Conservation (phyloP, 2,329 filamentous ascomycete species). For the Phialophora expanda region DNA sequence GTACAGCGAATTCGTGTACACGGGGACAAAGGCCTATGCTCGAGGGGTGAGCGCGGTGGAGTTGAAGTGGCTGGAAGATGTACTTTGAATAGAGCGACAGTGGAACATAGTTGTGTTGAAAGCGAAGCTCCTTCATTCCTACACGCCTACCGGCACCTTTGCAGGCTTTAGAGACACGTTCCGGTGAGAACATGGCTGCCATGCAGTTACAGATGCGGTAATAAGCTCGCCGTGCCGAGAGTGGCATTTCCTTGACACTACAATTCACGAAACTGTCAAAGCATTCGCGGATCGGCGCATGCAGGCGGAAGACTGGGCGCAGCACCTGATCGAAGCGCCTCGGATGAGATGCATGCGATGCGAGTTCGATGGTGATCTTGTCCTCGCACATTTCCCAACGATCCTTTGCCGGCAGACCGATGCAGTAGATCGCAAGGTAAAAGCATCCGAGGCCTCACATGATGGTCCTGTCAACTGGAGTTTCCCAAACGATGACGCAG, state of each 20-base stretch:
- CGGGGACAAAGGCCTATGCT: conserved; percentile 65
- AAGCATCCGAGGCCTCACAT: neutral
- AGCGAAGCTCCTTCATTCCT: neutral
- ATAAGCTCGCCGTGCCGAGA: neutral
- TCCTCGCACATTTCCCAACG: too few relatives aligned
- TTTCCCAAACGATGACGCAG: neutral
- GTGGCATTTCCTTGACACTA: too few relatives aligned
- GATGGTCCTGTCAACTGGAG: neutral
- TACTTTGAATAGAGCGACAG: neutral
- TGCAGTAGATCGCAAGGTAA: too few relatives aligned
- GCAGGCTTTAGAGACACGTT: neutral
- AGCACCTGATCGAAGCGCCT: neutral
- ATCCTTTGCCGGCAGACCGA: too few relatives aligned
- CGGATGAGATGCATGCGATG: neutral
- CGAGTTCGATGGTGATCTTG: neutral
- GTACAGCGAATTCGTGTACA: conserved; percentile 70
- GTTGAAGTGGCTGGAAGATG: conserved; percentile 60
- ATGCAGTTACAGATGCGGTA: neutral
- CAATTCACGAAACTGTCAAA: neutral
- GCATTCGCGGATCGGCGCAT: neutral
- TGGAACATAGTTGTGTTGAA: neutral
- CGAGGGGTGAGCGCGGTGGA: conserved; percentile 66
- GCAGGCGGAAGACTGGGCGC: neutral
- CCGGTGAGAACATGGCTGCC: neutral
- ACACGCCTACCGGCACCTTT: neutral